Percentiles rank a stretch among this genome's conserved stretches.
phyloP scores from a whole-genome alignment of 805 yeast genomes.

The Hermanozyma aechmeae region DNA sequence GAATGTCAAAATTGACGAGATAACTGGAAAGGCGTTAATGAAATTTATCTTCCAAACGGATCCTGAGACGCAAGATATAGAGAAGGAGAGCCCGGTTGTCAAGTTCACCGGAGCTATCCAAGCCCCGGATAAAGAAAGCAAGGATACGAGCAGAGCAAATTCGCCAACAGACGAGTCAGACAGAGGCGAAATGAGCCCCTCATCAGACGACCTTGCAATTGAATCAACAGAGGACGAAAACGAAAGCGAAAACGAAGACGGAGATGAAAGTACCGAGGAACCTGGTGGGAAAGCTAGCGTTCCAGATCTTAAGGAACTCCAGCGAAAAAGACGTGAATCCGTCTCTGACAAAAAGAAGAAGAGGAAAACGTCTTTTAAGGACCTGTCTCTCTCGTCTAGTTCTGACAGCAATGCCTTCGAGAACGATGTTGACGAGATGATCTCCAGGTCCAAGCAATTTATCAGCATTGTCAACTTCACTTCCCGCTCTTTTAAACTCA shows the following conservation, averaged over 20 bases:
- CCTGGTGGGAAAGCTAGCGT: conserved; percentile 5
- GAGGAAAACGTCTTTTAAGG: conserved; percentile 2
- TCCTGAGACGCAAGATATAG: not conserved
- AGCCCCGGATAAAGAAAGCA: too few species aligned
- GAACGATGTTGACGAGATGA: conserved; percentile 1
- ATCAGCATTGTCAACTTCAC: conserved; percentile 4
- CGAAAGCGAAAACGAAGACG: too few species aligned
- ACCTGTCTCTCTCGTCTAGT: conserved; percentile 2
- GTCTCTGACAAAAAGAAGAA: conserved; percentile 1
- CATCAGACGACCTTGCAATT: too few species aligned
- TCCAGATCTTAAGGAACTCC: not conserved
- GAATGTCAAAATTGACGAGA: conserved; percentile 28
- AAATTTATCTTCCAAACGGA: conserved; percentile 21
- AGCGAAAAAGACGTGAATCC: conserved; percentile 1
- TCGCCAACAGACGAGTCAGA: too few species aligned
- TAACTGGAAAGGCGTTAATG: conserved; percentile 30
- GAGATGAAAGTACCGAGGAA: conserved; percentile 4
- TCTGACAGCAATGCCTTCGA: conserved; percentile 3
- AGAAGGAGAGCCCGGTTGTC: too few species aligned
- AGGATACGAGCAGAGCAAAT: too few species aligned
- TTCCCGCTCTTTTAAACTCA: conserved; percentile 13
- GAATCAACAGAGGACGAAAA: too few species aligned
- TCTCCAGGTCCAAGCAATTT: not conserved
- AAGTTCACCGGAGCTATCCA: too few species aligned
- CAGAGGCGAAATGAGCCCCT: too few species aligned